Conservation (phyloP, 208 protist species). For the Tritrichomonas musculus region DNA sequence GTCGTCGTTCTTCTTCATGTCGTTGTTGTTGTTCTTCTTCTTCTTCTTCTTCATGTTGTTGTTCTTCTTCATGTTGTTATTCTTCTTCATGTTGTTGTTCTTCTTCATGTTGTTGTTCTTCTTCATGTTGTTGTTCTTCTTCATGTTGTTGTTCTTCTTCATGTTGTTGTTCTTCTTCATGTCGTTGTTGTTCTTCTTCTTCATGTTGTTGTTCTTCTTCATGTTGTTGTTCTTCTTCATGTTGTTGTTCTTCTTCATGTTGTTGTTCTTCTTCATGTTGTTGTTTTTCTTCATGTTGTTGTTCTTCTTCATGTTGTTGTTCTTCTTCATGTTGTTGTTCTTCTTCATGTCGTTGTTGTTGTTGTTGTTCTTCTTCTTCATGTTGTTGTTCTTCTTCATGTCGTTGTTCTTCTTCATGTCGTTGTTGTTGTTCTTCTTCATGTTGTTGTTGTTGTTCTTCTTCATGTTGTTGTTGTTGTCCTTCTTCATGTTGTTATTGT, state of each 20-base stretch:
- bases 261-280: neutral
- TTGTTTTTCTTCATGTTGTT: no score
- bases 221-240: neutral
- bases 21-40: no score
- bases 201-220: neutral
- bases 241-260: neutral
- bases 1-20: no score
- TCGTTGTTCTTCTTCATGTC: no score
- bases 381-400: neutral
- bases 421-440: no score
- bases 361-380: neutral
- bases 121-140: neutral
- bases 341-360: no score
- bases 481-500: neutral
- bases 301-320: neutral
- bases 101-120: neutral
- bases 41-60: conserved; percentile 18
- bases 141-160: neutral
- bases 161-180: neutral
- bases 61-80: no score
- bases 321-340: no score
- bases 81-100: no score
- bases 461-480: neutral
- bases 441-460: neutral
- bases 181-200: neutral